Evolutionary conservation across 495 filamentous ascomycete species (phyloP).

Genomic region (Penicillium antarcticum): DNA sequence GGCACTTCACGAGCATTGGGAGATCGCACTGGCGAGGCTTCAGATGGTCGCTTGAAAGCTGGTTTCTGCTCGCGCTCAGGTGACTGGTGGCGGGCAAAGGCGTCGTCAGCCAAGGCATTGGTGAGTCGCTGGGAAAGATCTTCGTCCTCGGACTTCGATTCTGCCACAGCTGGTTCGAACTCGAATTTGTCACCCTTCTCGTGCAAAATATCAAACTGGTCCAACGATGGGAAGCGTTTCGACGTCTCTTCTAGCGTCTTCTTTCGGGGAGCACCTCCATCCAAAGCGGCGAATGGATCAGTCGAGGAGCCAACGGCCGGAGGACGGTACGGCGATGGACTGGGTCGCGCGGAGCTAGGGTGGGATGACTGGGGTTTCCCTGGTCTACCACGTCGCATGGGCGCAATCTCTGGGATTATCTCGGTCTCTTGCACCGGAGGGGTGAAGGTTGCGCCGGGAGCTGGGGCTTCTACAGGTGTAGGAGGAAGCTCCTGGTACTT

Average conservation of each 20-base stretch:
- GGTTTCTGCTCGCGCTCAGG: conserved; percentile 28
- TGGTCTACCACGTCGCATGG: conserved; percentile 89
- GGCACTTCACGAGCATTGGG: conserved; percentile 22
- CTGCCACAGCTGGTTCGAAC: conserved; percentile 60
- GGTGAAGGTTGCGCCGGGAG: conserved; percentile 68
- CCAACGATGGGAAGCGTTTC: conserved; percentile 81
- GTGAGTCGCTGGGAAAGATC: conserved; percentile 73
- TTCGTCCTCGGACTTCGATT: conserved; percentile 49
- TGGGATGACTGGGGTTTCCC: conserved; percentile 47
- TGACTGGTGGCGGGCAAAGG: conserved; percentile 57
- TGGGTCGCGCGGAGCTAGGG: conserved; percentile 54
- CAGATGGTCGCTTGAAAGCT: conserved; percentile 23
- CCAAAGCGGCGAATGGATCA: conserved; percentile 88
- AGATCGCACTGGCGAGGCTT: conserved; percentile 23
- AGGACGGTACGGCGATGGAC: conserved; percentile 69
- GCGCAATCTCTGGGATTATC: conserved; percentile 83
- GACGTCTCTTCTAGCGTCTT: conserved; percentile 72
- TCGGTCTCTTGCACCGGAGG: conserved; percentile 62
- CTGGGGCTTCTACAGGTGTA: conserved; percentile 52
- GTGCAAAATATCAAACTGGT: conserved; percentile 88
- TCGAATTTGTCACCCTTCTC: conserved; percentile 84
- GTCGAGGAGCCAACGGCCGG: conserved; percentile 43
- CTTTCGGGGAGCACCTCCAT: conserved; percentile 54
- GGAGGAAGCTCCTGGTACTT: conserved; percentile 60
- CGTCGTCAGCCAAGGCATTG: conserved; percentile 84